These are phyloP conservation scores for Neurospora sp. DNA, from an alignment of 495 filamentous ascomycete genomes.

Conservation along the genomic window DNA sequence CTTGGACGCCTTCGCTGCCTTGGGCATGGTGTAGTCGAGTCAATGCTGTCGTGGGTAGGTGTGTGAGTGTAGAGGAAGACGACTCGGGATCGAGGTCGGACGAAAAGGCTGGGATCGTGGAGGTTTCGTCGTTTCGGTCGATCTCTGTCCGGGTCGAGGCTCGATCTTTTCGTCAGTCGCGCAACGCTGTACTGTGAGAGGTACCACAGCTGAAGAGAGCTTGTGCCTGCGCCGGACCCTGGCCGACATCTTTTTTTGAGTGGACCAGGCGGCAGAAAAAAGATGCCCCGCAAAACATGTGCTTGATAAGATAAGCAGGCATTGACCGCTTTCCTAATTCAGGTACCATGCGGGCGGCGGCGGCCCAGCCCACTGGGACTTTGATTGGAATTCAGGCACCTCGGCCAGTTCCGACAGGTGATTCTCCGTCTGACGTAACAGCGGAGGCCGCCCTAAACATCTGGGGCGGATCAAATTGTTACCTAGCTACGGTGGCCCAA, in stretches of 20 bases:
- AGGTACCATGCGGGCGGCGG: background rate
- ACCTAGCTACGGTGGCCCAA: background rate
- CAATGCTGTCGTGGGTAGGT: background rate
- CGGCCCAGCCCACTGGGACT: background rate
- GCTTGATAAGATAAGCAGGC: slow-evolving; percentile 15
- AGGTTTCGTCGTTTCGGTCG: background rate
- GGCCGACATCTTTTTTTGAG: slow-evolving; percentile 13
- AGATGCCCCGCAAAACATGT: slow-evolving; percentile 13
- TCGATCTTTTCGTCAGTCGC: background rate
- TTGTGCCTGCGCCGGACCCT: background rate
- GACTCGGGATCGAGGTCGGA: background rate
- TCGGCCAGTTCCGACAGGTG: background rate
- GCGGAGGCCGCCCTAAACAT: background rate
- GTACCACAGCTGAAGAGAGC: background rate
- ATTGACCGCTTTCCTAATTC: background rate
- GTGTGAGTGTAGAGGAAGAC: background rate
- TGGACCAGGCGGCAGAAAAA: slow-evolving; percentile 17
- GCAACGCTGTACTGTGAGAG: background rate
- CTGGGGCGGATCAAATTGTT: background rate
- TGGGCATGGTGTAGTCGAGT: slow-evolving; percentile 38
- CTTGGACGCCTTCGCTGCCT: slow-evolving; percentile 47
- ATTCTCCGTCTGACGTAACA: background rate
- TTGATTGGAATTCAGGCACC: background rate
- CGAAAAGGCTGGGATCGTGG: background rate
- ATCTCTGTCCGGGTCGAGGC: background rate